Percentiles rank a stretch among this genome's conserved stretches.
These are phyloP conservation scores for Ocimum tenuiflorum DNA, from an alignment of 257 asterid species.

Conservation along the genomic window DNA sequence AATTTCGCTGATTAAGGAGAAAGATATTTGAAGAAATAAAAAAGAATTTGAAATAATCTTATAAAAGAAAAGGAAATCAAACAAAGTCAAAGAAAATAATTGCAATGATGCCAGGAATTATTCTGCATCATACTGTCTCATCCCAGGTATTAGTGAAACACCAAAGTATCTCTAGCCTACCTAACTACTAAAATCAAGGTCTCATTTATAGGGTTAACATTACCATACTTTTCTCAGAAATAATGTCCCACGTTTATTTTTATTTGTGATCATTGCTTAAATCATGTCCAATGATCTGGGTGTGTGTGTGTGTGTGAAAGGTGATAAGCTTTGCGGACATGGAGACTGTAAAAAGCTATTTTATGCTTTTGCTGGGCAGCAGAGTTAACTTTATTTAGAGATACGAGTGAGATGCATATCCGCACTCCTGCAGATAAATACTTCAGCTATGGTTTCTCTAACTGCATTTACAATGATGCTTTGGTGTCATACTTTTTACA, in stretches of 20 bases:
- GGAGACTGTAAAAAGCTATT: neutral
- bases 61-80: neutral
- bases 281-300: neutral
- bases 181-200: neutral
- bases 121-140: neutral
- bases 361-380: neutral
- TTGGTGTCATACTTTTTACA: neutral
- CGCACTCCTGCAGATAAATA: neutral
- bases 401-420: neutral
- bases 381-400: neutral
- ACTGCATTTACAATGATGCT: neutral
- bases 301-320: neutral
- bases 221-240: neutral
- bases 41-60: neutral
- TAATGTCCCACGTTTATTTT: neutral
- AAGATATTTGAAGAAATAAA: neutral
- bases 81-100: too few species aligned
- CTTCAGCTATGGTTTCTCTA: neutral
- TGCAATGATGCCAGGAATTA: neutral
- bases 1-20: neutral
- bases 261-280: neutral
- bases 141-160: neutral
- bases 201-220: neutral
- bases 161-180: neutral
- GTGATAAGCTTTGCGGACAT: neutral